Conservation (phyloP, 257 asterid species). For the Handroanthus guayacan region DNA sequence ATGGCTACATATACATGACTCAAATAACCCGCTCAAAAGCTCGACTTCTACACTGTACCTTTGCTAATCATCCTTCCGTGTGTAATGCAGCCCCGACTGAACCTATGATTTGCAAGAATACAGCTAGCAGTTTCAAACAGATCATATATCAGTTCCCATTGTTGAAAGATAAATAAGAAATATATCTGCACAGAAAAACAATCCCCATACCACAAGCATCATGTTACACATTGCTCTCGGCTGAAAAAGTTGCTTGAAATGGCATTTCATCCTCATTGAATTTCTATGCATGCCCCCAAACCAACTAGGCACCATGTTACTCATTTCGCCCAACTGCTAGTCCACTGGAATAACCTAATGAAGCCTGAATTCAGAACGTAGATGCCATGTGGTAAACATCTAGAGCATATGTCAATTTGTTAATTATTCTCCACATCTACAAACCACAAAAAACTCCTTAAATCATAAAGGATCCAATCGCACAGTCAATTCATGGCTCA, state of each 20-base stretch:
- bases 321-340: not conserved
- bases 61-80: not conserved
- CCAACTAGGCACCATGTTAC: too few relatives aligned
- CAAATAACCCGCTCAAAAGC: not conserved
- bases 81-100: not conserved
- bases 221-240: not conserved
- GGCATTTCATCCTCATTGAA: not conserved
- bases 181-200: too few relatives aligned
- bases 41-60: not conserved
- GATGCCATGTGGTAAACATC: not conserved
- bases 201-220: not conserved
- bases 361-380: not conserved
- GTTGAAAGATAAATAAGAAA: too few relatives aligned
- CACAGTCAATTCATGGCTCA: constrained; percentile 20
- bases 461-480: not conserved
- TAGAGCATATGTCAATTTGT: not conserved
- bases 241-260: not conserved
- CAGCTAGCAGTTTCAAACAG: not conserved
- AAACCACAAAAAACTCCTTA: constrained; percentile 3
- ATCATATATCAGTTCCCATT: too few relatives aligned
- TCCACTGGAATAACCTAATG: not conserved
- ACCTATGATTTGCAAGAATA: not conserved
- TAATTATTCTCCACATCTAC: not conserved
- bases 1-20: not conserved
- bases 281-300: too few relatives aligned